A percentile compares a stretch with the other conserved stretches of the same genome.
Evolutionary conservation across 176 grass and related monocot species (phyloP).

Genomic region (Oropetium thomaeum): DNA sequence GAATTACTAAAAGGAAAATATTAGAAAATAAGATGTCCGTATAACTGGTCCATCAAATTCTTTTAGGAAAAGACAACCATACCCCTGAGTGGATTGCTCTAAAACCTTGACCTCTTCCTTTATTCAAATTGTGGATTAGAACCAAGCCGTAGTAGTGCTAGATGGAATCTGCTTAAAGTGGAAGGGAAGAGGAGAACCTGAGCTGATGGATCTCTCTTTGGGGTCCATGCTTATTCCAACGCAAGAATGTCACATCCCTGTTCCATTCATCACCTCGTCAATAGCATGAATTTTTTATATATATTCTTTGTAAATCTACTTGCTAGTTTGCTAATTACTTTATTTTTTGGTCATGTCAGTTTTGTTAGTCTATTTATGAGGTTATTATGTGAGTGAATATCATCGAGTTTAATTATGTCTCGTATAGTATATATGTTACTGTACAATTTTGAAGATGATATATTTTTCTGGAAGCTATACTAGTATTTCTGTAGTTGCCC

Average conservation of each 20-base stretch:
- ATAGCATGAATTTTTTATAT: too few relatives aligned
- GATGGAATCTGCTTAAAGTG: constrained; percentile 44
- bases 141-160: constrained; percentile 37
- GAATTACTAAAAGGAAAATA: background rate
- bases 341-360: background rate
- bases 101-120: constrained; percentile 30
- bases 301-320: too few relatives aligned
- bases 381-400: too few relatives aligned
- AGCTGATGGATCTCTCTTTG: constrained; percentile 49
- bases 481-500: background rate
- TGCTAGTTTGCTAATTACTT: background rate
- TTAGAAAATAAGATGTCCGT: background rate
- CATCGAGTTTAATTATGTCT: too few relatives aligned
- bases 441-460: too few relatives aligned
- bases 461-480: too few relatives aligned
- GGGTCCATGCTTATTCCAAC: constrained; percentile 32
- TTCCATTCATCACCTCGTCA: constrained; percentile 7
- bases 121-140: constrained; percentile 48
- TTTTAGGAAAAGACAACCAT: constrained; percentile 1
- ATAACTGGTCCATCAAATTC: background rate
- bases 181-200: constrained; percentile 41
- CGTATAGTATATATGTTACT: too few relatives aligned
- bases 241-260: constrained; percentile 24
- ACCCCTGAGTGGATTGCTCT: constrained; percentile 35
- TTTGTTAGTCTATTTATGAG: too few relatives aligned